A percentile compares a stretch with the other conserved stretches of the same genome.
These are phyloP conservation scores for Biscogniauxia mediterranea DNA, from an alignment of 2,329 filamentous ascomycete species.

Conservation along the genomic window DNA sequence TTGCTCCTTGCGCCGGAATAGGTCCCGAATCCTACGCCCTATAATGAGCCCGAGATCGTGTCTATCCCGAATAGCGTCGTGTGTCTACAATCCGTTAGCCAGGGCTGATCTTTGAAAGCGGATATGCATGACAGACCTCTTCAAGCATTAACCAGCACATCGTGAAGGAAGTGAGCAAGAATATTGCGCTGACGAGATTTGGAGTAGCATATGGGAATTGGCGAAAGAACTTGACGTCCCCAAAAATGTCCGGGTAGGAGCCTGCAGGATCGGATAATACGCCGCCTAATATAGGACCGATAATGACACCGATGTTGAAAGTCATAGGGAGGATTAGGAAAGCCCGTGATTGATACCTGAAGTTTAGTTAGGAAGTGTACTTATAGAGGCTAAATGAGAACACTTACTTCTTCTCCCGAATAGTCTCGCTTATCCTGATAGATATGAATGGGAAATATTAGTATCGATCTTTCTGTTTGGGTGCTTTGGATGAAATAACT, in stretches of 20 bases:
- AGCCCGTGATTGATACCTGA: slow-evolving; percentile 42
- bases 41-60: slow-evolving; percentile 44
- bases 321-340: slow-evolving; percentile 60
- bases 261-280: slow-evolving; percentile 44
- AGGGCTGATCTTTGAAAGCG: not conserved
- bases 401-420: slow-evolving; percentile 42
- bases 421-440: slow-evolving; percentile 42
- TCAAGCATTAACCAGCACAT: slow-evolving; percentile 51
- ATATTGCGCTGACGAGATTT: slow-evolving; percentile 50
- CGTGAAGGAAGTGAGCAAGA: slow-evolving; percentile 43
- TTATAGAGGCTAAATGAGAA: not conserved
- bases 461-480: not conserved
- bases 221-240: slow-evolving; percentile 43
- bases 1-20: slow-evolving; percentile 26
- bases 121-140: slow-evolving; percentile 38
- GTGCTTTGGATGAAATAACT: slow-evolving; percentile 6
- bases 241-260: slow-evolving; percentile 45
- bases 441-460: slow-evolving; percentile 2
- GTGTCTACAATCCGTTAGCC: slow-evolving; percentile 37
- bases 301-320: slow-evolving; percentile 65
- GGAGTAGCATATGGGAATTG: slow-evolving; percentile 54
- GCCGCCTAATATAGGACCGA: slow-evolving; percentile 53
- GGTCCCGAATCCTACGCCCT: slow-evolving; percentile 34
- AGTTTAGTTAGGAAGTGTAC: slow-evolving; percentile 5
- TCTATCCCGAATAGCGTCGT: slow-evolving; percentile 42